Evolutionary conservation across 495 filamentous ascomycete species (phyloP).

Genomic region (Annulohypoxylon maeteangense): DNA sequence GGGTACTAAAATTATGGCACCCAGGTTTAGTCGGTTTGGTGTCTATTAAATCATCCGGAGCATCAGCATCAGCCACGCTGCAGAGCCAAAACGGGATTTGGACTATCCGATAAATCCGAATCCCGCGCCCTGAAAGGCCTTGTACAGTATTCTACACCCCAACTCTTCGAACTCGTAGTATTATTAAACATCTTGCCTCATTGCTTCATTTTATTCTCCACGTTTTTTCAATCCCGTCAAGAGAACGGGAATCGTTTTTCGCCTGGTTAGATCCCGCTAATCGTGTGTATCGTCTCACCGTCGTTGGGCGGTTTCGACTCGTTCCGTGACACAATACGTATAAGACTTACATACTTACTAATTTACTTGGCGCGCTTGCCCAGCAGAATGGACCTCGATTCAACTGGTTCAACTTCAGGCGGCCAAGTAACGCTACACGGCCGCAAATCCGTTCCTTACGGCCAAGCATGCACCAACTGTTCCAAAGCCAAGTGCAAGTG

Average conservation of each 20-base stretch:
- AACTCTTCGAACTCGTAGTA: background rate
- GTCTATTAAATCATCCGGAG: background rate
- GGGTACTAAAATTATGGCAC: slow-evolving; percentile 7
- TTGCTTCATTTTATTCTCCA: background rate
- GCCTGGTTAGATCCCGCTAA: slow-evolving; percentile 12
- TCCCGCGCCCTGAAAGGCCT: background rate
- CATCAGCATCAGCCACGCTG: background rate
- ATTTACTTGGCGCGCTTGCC: slow-evolving; percentile 2
- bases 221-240: slow-evolving; percentile 4
- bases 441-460: slow-evolving; percentile 48
- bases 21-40: background rate
- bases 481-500: slow-evolving; percentile 67
- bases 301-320: slow-evolving; percentile 1
- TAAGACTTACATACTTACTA: background rate
- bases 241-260: slow-evolving; percentile 23
- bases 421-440: slow-evolving; percentile 3
- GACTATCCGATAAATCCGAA: background rate
- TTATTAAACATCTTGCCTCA: slow-evolving; percentile 4
- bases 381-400: slow-evolving; percentile 31
- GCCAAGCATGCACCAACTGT: slow-evolving; percentile 66
- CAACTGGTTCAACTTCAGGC: slow-evolving; percentile 12
- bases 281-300: slow-evolving; percentile 15
- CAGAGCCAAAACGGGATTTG: slow-evolving; percentile 1
- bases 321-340: background rate
- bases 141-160: slow-evolving; percentile 9